Base-by-base conservation (phyloP, 1,139 yeast species). In the Candida sanyaensis region DNA sequence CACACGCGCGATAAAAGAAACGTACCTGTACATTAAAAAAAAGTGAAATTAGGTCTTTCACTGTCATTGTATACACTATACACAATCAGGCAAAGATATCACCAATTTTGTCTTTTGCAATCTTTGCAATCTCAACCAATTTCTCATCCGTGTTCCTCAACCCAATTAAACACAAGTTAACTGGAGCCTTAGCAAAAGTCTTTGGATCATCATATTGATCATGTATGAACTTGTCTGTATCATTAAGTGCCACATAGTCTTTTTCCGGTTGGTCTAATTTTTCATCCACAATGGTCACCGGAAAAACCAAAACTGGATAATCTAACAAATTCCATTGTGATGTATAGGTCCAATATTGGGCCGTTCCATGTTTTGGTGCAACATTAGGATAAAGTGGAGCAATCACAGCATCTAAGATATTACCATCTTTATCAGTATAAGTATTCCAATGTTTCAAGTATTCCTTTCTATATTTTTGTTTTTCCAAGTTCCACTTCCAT, bases 371-470 rank as follows among this genome's bases (percentile, higher is more conserved):
- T 42, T 53, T 55, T 23, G 62, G 53, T 13, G 65, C 61, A 12
- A 56, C 57, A n/a, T 59, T 61, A 12, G 61, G 59, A 43, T 46
- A 58, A 8, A 60, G 59, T 1, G 66, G 66, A 8, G 62, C 57
- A 44, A 60, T 51, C 1, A 60, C 52, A 1, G 56, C 63, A 45
- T 60, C 63, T 33, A 55, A 54, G 36, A 68, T 63, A 47, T 75
- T 76, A 45, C 84, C 86, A 26, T 48, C 46, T 9, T 33, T 34
- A 36, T 53, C 55, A 13, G 49, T 51, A 36, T 50, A 57, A n/a
- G 48, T 37, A 11, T 43, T 44, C 63, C 63, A 61, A 48, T 58
- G 55, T 28, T 55, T 50, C 44, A 59, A 50, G 38, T 60, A 59
- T 21, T 54, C 57, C 41, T 58, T 60, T 43, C 64, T 50, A 48